Conservation (phyloP, 1,139 yeast species). For the Nakaseomyces nivariensis region DNA sequence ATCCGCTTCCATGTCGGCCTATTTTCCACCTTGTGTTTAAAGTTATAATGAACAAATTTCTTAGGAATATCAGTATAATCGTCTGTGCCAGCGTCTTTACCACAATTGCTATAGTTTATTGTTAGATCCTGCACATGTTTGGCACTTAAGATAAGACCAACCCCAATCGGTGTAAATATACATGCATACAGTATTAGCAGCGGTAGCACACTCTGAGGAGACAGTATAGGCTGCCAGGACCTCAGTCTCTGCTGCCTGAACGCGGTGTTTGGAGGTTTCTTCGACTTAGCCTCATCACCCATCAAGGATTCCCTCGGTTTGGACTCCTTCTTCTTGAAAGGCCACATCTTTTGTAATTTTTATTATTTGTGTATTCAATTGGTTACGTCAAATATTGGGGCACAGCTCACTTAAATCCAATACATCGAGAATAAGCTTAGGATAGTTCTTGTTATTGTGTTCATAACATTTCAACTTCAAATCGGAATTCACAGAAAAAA, state of each 20-base stretch:
- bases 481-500: no score
- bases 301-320: not conserved
- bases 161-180: constrained; percentile 68
- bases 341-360: not conserved
- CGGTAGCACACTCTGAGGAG: constrained; percentile 70
- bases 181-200: constrained; percentile 49
- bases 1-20: constrained; percentile 49
- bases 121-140: constrained; percentile 50
- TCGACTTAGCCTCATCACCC: constrained; percentile 32
- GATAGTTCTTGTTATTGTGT: no score
- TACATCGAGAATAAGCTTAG: no score
- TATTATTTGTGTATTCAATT: not conserved
- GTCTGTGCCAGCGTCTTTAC: constrained; percentile 31
- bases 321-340: not conserved
- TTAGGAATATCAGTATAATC: constrained; percentile 40
- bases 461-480: no score
- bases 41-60: constrained; percentile 45
- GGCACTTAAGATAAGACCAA: constrained; percentile 51
- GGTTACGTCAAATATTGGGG: not conserved
- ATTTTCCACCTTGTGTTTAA: constrained; percentile 32
- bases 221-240: constrained; percentile 77
- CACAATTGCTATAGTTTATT: constrained; percentile 54
- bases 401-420: no score
- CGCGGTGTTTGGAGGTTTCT: constrained; percentile 57
- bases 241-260: constrained; percentile 68